Base-by-base conservation (phyloP, 1,284 basidiomycete species). In the Papiliotrema nemorosa region DNA sequence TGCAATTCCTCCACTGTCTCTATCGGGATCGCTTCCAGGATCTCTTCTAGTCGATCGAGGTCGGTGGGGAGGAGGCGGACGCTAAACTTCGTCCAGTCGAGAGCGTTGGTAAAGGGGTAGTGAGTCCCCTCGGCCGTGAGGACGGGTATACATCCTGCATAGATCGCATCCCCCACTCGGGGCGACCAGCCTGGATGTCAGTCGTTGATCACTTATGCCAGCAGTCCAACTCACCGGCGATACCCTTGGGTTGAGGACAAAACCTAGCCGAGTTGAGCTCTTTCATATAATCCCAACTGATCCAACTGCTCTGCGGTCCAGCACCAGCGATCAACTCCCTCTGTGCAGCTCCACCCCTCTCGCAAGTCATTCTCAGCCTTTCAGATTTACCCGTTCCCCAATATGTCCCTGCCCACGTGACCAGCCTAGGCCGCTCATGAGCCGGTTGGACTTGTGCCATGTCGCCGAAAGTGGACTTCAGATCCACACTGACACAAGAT, bases 101-200 rank as follows among this genome's bases (percentile, higher is more conserved):
- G 60, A 44, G 75, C 59, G 45, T 67, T 64, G 35, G 73, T 68
- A 52, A 74, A 78, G n/a, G 77, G 76, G 58, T 72, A 75, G 51
- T 75, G 68, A 13, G 71, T 66, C 10, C 70, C 72, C 55, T 78
- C 76, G 51, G 72, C 68, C 39, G 74, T 72, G 43, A 78, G 68
- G 41, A 77, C 74, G 12, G 77, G 76, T 38, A 78, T 78, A 60
- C 77, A 78, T 36, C 77, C 77, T 9, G 76, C 75, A 53, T 68
- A 78, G 44, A 78, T 74, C n/a, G 74, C 76, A 54, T 78, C 77
- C 59, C 69, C 73, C 3, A 72, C 66, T n/a, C 75, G 68, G 7
- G 75, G 73, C 3, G 76, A 74, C 76, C 77, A 74, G 47, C 73
- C 71, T 67, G 48, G 3, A 9, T 10, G 26, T 27, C 36, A 46